A percentile compares a stretch with the other conserved stretches of the same genome.
Conservation (phyloP, 2,329 filamentous ascomycete species). For the Cryphonectria japonica region DNA sequence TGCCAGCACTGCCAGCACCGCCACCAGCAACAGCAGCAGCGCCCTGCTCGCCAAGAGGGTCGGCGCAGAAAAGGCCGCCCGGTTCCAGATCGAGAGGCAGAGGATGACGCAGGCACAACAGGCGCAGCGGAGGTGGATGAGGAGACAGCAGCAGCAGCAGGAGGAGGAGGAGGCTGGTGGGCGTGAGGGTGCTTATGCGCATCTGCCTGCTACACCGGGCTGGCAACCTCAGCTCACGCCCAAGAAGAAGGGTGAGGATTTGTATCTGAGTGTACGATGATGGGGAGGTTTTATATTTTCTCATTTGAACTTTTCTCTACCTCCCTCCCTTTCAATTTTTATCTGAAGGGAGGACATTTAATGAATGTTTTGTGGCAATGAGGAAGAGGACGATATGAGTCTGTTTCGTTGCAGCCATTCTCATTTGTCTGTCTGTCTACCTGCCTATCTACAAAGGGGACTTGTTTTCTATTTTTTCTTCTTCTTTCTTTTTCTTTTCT, state of each 20-base stretch:
- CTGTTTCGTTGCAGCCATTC: background rate
- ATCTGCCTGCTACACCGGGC: conserved; percentile 54
- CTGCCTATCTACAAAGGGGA: background rate
- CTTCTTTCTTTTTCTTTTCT: background rate
- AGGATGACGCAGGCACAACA: conserved; percentile 31
- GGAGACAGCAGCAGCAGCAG: conserved; percentile 5
- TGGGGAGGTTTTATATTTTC: too few species aligned
- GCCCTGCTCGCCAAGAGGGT: conserved; percentile 58
- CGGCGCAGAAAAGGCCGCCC: conserved; percentile 52
- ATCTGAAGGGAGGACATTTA: background rate
- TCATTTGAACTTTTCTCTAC: too few species aligned
- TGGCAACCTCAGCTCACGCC: conserved; percentile 71
- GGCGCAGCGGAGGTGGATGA: conserved; percentile 14
- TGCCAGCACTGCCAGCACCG: background rate
- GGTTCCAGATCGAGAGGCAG: conserved; percentile 44
- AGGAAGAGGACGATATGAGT: background rate
- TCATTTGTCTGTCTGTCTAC: background rate
- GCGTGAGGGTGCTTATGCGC: conserved; percentile 27
- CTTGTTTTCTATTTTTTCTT: background rate
- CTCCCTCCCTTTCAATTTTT: too few species aligned
- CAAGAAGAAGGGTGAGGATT: conserved; percentile 66
- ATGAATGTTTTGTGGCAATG: background rate
- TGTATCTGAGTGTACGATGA: conserved; percentile 62
- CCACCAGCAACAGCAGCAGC: conserved; percentile 31
- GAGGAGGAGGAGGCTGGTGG: background rate